Percentiles rank a stretch among this genome's conserved stretches.
phyloP scores from a whole-genome alignment of 768 basidiomycete species.

The Amanita muscaria region DNA sequence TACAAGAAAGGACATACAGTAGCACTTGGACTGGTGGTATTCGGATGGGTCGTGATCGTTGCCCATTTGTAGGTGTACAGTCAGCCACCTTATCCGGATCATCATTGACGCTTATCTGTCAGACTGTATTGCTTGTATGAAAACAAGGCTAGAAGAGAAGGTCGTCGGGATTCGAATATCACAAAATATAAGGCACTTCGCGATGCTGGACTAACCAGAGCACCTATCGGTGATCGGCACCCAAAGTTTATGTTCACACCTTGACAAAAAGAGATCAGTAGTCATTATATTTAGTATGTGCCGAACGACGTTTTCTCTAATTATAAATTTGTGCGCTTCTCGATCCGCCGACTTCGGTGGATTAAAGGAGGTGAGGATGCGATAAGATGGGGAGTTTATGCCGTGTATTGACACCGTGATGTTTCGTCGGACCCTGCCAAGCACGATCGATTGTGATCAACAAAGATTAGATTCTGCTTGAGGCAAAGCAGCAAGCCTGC shows the following conservation, averaged over 20 bases:
- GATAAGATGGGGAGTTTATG: too few species aligned
- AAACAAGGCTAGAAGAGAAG: slow-evolving; percentile 49
- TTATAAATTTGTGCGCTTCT: too few species aligned
- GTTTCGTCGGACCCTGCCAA: too few species aligned
- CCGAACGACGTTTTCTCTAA: too few species aligned
- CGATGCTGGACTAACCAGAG: slow-evolving; percentile 43
- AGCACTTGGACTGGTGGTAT: slow-evolving; percentile 40
- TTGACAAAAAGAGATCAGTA: too few species aligned
- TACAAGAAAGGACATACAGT: slow-evolving; percentile 57
- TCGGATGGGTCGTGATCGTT: slow-evolving; percentile 46
- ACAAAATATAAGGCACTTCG: slow-evolving; percentile 40
- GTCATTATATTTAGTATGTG: too few species aligned
- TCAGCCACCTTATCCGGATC: neutral
- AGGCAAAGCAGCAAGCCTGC: too few species aligned
- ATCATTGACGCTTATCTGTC: neutral
- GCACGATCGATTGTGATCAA: too few species aligned
- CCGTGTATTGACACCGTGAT: too few species aligned
- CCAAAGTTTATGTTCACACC: slow-evolving; percentile 48
- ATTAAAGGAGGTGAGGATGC: too few species aligned
- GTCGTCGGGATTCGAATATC: slow-evolving; percentile 42
- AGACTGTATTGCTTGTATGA: slow-evolving; percentile 54
- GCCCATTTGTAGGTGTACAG: slow-evolving; percentile 43
- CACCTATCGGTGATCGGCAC: slow-evolving; percentile 51
- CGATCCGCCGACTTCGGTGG: too few species aligned
- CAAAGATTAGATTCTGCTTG: too few species aligned